Percentiles rank a stretch among this genome's conserved stretches.
These are phyloP conservation scores for Rhodotorula kratochvilovae DNA, from an alignment of 768 basidiomycete genomes.

Conservation along the genomic window DNA sequence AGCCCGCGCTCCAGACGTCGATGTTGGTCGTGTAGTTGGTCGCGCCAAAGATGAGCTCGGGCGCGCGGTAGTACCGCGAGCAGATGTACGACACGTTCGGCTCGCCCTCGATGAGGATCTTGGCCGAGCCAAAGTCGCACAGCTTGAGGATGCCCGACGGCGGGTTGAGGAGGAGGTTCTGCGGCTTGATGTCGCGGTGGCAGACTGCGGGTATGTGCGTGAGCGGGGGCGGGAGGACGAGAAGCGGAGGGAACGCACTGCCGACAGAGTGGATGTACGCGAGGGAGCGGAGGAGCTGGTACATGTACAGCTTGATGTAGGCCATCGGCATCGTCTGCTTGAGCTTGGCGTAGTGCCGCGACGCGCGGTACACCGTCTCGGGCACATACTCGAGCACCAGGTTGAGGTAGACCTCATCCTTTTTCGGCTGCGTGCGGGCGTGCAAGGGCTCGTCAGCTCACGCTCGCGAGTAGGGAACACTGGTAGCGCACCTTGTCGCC, in stretches of 20 bases:
- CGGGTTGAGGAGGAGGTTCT: conserved; percentile 95
- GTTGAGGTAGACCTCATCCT: conserved; percentile 99
- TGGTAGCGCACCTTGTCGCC: conserved; percentile 80
- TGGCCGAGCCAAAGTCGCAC: conserved; percentile 98
- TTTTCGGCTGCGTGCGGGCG: conserved; percentile 54
- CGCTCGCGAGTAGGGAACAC: background rate
- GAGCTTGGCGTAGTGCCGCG: conserved; percentile 97
- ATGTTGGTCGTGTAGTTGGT: conserved; percentile 99
- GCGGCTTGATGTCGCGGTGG: conserved; percentile 99
- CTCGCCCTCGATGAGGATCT: conserved; percentile 94
- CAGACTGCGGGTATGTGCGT: conserved; percentile 50
- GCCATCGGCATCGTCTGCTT: conserved; percentile 99
- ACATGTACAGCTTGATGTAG: conserved; percentile 99
- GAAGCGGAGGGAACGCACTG: conserved; percentile 53
- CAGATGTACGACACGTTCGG: conserved; percentile 99
- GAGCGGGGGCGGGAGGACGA: background rate
- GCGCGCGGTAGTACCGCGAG: conserved; percentile 97
- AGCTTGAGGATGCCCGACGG: conserved; percentile 94
- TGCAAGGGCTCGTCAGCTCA: background rate
- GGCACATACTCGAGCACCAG: conserved; percentile 99
- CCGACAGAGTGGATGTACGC: conserved; percentile 99
- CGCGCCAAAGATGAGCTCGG: conserved; percentile 97
- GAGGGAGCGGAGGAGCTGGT: conserved; percentile 85
- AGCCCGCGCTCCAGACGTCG: conserved; percentile 99
- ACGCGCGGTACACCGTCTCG: conserved; percentile 98